Percentiles rank a stretch among this genome's conserved stretches.
phyloP scores from a whole-genome alignment of 352 stramenopile species.

The Phytopythium kandeliae region DNA sequence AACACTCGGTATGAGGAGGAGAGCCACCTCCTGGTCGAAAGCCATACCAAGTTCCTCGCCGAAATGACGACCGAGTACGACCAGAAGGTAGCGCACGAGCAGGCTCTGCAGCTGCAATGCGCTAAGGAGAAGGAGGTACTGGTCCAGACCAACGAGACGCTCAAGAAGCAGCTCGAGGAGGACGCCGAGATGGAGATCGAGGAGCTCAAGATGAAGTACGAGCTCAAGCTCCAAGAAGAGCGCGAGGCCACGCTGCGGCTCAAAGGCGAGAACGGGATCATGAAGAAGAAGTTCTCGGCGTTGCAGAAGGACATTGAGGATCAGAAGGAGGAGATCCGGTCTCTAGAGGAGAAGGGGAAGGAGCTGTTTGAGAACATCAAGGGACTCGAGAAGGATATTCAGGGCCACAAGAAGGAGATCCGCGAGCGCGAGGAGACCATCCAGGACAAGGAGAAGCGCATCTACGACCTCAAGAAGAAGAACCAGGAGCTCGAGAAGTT shows the following conservation, averaged over 20 bases:
- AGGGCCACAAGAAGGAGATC: constrained; percentile 92
- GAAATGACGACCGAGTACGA: constrained; percentile 92
- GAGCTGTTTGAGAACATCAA: constrained; percentile 92
- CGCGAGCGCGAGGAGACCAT: constrained; percentile 92
- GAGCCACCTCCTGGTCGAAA: constrained; percentile 72
- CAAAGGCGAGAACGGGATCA: constrained; percentile 96
- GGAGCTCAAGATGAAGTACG: constrained; percentile 89
- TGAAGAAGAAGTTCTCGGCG: constrained; percentile 95
- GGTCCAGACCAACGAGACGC: constrained; percentile 84
- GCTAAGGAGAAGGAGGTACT: constrained; percentile 62
- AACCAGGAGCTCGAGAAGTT: constrained; percentile 97
- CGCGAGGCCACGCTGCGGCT: constrained; percentile 88
- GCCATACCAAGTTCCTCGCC: constrained; percentile 80
- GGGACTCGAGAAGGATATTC: constrained; percentile 90
- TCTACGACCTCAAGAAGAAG: constrained; percentile 97
- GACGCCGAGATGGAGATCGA: constrained; percentile 93
- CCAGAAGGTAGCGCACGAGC: constrained; percentile 85
- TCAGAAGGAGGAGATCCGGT: constrained; percentile 92
- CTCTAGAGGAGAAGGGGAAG: constrained; percentile 89
- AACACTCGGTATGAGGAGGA: constrained; percentile 72
- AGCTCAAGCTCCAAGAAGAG: constrained; percentile 87
- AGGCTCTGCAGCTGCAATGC: constrained; percentile 62
- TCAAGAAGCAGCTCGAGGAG: constrained; percentile 90
- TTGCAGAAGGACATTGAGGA: constrained; percentile 94
- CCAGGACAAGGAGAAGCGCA: constrained; percentile 95